Evolutionary conservation across 2,329 filamentous ascomycete genomes (phyloP).

Genomic region (Leptographium galeiforme): DNA sequence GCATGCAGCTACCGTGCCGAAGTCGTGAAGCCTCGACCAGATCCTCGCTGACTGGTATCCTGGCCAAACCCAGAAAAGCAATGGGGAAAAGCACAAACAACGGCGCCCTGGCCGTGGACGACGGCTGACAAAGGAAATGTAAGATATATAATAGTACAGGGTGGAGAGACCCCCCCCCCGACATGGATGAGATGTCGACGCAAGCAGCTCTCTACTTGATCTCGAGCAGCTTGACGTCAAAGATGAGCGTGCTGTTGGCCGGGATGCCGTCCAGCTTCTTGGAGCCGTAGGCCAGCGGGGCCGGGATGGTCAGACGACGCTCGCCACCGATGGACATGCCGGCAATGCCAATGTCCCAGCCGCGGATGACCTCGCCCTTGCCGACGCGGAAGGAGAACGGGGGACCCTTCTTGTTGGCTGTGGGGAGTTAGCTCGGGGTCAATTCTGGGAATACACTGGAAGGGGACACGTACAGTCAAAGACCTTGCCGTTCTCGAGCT

Average conservation of each 20-base stretch:
- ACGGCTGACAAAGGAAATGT: background rate
- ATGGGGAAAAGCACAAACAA: background rate
- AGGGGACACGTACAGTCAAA: slow-evolving; percentile 74
- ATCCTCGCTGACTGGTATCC: slow-evolving; percentile 1
- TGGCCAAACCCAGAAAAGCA: background rate
- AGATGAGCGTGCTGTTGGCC: slow-evolving; percentile 77
- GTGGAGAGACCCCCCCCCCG: background rate
- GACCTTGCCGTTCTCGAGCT: slow-evolving; percentile 85
- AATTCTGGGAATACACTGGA: too few relatives aligned
- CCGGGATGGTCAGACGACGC: slow-evolving; percentile 80
- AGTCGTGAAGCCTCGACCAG: background rate
- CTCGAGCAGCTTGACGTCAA: slow-evolving; percentile 78
- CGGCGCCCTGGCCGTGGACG: background rate
- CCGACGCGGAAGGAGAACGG: slow-evolving; percentile 95
- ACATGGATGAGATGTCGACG: background rate
- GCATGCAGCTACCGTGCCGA: slow-evolving; percentile 2
- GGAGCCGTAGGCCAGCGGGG: slow-evolving; percentile 79
- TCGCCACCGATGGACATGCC: slow-evolving; percentile 93
- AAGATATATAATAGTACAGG: slow-evolving; percentile 1
- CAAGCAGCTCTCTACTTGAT: slow-evolving; percentile 49
- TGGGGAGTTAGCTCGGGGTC: background rate
- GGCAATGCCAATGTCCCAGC: slow-evolving; percentile 88
- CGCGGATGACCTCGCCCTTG: slow-evolving; percentile 92
- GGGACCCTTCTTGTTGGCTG: slow-evolving; percentile 97
- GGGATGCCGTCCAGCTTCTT: slow-evolving; percentile 75